Percentiles rank a stretch among this genome's conserved stretches.
These are phyloP conservation scores for Cladosporium sphaerospermum DNA, from an alignment of 2,329 filamentous ascomycete species.

Conservation along the genomic window DNA sequence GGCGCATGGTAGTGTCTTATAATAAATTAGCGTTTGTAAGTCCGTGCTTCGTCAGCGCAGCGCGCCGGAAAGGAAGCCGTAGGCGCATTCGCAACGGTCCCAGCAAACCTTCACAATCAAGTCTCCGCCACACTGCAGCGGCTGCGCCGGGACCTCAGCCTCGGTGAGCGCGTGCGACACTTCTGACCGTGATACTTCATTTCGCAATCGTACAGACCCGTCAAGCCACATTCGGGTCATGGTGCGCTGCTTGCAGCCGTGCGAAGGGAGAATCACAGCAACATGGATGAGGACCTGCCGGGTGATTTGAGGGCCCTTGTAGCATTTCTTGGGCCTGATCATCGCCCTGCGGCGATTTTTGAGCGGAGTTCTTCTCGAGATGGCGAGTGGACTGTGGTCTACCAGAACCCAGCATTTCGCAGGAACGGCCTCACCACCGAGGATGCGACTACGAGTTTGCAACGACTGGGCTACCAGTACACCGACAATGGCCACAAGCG, in stretches of 20 bases:
- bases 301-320: conserved; percentile 18
- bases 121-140: too few species aligned
- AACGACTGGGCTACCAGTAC: background rate
- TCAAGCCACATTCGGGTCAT: background rate
- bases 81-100: too few species aligned
- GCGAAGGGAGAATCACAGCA: background rate
- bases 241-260: background rate
- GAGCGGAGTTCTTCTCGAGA: background rate
- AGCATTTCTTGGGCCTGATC: conserved; percentile 20
- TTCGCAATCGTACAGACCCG: too few species aligned
- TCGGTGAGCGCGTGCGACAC: too few species aligned
- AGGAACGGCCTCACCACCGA: background rate
- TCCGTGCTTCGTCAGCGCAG: too few species aligned
- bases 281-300: conserved; percentile 12
- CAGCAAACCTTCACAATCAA: too few species aligned
- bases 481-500: too few species aligned
- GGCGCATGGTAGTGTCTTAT: too few species aligned
- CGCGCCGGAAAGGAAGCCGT: too few species aligned
- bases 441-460: conserved; percentile 8
- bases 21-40: too few species aligned
- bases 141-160: too few species aligned
- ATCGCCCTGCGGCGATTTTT: conserved; percentile 17
- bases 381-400: background rate
- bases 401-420: background rate
- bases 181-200: too few species aligned